A percentile compares a stretch with the other conserved stretches of the same genome.
These are phyloP conservation scores for Candolleomyces efflorescens DNA, from an alignment of 768 basidiomycete genomes.

Conservation along the genomic window DNA sequence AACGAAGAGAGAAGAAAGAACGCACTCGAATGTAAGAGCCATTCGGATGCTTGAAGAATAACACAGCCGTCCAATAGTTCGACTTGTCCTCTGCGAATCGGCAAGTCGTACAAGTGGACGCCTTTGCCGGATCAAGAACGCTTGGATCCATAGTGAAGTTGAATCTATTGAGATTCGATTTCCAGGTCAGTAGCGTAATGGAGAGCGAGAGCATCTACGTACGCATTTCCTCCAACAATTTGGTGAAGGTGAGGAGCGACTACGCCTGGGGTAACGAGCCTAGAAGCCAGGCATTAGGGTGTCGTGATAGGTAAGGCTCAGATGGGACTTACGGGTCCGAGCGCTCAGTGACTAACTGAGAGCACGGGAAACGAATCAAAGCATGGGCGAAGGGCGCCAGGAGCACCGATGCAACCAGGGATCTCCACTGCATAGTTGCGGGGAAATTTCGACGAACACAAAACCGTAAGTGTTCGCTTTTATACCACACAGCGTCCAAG, in stretches of 20 bases:
- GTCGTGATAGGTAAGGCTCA: not conserved
- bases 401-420: not conserved
- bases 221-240: constrained; percentile 7
- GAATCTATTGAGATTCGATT: not conserved
- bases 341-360: constrained; percentile 1
- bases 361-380: not conserved
- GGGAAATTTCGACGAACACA: too few species aligned
- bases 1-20: not conserved
- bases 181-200: not conserved
- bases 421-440: not conserved
- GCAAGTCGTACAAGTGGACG: constrained; percentile 7
- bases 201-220: not conserved
- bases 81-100: constrained; percentile 7
- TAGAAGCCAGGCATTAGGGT: not conserved
- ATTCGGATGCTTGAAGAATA: constrained; percentile 7
- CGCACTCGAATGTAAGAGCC: constrained; percentile 7
- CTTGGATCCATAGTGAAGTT: constrained; percentile 4
- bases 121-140: not conserved
- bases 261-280: constrained; percentile 4
- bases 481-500: too few species aligned
- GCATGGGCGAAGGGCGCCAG: constrained; percentile 42
- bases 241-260: constrained; percentile 9
- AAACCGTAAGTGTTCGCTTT: too few species aligned
- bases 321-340: not conserved
- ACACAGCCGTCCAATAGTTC: constrained; percentile 9